phyloP scores from a whole-genome alignment of 2,329 filamentous ascomycete genomes.

The Leptographium galeiforme region DNA sequence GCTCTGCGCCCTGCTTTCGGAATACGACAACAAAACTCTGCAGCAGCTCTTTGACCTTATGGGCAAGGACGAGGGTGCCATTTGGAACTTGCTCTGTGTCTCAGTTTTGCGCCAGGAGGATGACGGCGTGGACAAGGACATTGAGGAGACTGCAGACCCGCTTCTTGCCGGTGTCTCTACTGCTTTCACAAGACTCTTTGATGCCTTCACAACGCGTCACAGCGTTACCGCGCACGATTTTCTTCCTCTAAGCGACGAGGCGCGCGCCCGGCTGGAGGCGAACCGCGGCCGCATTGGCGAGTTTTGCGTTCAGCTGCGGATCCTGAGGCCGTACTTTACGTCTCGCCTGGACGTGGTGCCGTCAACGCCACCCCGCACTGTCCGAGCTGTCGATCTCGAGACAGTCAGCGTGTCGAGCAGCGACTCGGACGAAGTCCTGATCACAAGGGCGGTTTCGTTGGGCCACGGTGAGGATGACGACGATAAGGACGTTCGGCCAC shows the following conservation, averaged over 20 bases:
- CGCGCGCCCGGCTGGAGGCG: conserved; percentile 2
- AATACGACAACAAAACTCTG: conserved; percentile 1
- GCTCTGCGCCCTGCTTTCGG: conserved; percentile 8
- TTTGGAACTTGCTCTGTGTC: conserved; percentile 8
- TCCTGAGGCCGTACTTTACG: conserved; percentile 10
- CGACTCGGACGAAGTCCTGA: neutral
- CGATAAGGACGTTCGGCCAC: conserved; percentile 4
- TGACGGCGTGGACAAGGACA: neutral
- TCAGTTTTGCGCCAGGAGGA: neutral
- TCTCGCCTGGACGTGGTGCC: neutral
- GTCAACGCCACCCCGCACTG: neutral
- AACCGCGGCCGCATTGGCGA: conserved; percentile 6
- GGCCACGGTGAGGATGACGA: conserved; percentile 3
- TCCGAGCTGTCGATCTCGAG: neutral
- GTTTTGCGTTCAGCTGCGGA: conserved; percentile 13
- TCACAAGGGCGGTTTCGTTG: neutral
- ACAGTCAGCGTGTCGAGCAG: neutral
- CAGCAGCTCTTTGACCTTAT: conserved; percentile 2
- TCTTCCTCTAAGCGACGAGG: conserved; percentile 1
- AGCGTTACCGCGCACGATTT: neutral
- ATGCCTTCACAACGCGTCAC: conserved; percentile 10
- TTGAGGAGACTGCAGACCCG: neutral
- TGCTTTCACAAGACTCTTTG: conserved; percentile 13
- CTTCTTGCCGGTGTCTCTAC: conserved; percentile 1
- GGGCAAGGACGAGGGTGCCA: neutral